These are phyloP conservation scores for Macrophomina phaseolina DNA, from an alignment of 2,329 filamentous ascomycete genomes.

Conservation along the genomic window DNA sequence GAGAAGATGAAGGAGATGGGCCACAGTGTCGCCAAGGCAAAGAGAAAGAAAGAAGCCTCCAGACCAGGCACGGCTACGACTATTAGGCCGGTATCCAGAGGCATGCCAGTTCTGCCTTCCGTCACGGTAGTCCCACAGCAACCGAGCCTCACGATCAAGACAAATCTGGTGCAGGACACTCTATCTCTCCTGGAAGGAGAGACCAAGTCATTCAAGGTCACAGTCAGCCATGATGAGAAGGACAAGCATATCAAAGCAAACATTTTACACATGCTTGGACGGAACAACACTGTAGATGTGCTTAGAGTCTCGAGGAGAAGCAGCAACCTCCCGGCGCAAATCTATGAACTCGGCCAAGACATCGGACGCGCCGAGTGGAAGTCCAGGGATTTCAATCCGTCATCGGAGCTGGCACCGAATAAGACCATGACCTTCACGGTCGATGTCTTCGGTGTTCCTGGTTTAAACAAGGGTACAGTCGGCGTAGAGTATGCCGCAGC, in stretches of 20 bases:
- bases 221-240: constrained; percentile 70
- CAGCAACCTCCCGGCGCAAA: constrained; percentile 77
- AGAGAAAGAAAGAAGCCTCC: background rate
- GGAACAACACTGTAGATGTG: constrained; percentile 82
- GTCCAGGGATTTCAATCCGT: constrained; percentile 15
- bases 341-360: constrained; percentile 86
- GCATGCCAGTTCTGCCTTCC: constrained; percentile 49
- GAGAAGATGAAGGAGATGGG: constrained; percentile 23
- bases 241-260: constrained; percentile 75
- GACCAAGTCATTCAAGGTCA: constrained; percentile 75
- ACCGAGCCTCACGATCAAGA: constrained; percentile 75
- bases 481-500: constrained; percentile 23
- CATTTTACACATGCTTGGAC: constrained; percentile 85
- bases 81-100: constrained; percentile 6
- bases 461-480: constrained; percentile 19
- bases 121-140: constrained; percentile 81
- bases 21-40: constrained; percentile 9
- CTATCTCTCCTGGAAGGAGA: constrained; percentile 95
- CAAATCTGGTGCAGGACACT: constrained; percentile 80
- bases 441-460: constrained; percentile 15
- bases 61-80: constrained; percentile 22
- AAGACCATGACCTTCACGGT: constrained; percentile 36
- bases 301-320: constrained; percentile 76
- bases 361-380: constrained; percentile 65
- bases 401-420: constrained; percentile 60